Evolutionary conservation across 371 early-diverging fungal species (phyloP), one percentile per base, ranked within the genome.

Genomic region (Mortierella sp.): DNA sequence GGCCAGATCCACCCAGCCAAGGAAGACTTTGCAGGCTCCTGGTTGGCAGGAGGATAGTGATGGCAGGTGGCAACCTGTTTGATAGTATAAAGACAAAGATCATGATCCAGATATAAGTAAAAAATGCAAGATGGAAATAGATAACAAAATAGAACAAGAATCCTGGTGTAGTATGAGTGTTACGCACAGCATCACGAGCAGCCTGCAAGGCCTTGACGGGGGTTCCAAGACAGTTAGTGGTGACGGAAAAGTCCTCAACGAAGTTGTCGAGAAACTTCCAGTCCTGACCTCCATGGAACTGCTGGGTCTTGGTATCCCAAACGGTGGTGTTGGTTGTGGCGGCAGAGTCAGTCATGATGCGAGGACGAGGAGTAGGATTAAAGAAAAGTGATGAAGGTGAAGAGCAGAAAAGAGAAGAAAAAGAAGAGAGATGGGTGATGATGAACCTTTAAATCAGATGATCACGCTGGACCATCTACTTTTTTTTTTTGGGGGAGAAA

Each of bases 271-370:
- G 85, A 73, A 88, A 89, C 53, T 89, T 86, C 87, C 95, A 95
- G 76, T 95, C 95, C 74, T 95, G 95, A 56, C 95, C 95, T 79
- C 95, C 95, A 61, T 95, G 95, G 71, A 91, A 94, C 71, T 95
- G 91, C 84, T 94, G 95, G 43, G 91, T 89, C 82, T 91, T 93
- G 57, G 90, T 85, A 80, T 94, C 94, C 95, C 95, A 94, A 42
- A 83, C 84, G 60, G 74, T 75, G 31, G 81, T 75, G 65, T 66
- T 67, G 22, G 56, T 55, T 32, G 60, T 31, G 13, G 53, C 42
- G 56, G 70, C 43, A n/a, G n/a, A n/a, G n/a, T n/a, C n/a, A n/a
- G n/a, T n/a, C 26, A 62, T 35, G n/a, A 63, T 65, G 34, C 10
- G 54, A 29, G 29, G 35, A 22, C 8, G 56, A 23, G 60, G n/a